A percentile compares a stretch with the other conserved stretches of the same genome.
Conservation (phyloP, 1,139 yeast species). For the Geotrichum histeridarum region DNA sequence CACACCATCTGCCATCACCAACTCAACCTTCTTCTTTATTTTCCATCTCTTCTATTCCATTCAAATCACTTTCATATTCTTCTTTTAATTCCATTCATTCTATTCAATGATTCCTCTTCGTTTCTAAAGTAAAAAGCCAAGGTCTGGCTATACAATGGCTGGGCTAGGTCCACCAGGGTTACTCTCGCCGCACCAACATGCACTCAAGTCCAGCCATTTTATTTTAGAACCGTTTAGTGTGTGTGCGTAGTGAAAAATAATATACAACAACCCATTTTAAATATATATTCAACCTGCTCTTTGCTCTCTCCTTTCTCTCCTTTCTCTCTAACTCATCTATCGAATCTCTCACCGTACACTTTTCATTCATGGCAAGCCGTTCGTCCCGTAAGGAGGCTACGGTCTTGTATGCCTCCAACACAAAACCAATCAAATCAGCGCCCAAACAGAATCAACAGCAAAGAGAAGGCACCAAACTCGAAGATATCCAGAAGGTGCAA, state of each 20-base stretch:
- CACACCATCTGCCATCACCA: no score
- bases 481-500: not conserved
- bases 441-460: not conserved
- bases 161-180: not conserved
- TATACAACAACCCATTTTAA: not conserved
- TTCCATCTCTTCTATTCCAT: no score
- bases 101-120: not conserved
- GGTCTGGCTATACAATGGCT: not conserved
- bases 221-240: not conserved
- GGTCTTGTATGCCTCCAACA: not conserved
- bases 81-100: not conserved
- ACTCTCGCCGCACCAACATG: not conserved
- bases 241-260: not conserved
- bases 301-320: not conserved
- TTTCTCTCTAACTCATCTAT: not conserved
- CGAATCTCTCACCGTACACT: not conserved
- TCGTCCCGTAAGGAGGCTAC: slow-evolving; percentile 1
- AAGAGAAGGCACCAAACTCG: not conserved
- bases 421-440: not conserved
- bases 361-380: not conserved
- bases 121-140: not conserved
- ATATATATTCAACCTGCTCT: not conserved
- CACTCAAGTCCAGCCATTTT: slow-evolving; percentile 4
- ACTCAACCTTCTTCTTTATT: no score
- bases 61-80: no score